A percentile compares a stretch with the other conserved stretches of the same genome.
phyloP scores from a whole-genome alignment of 176 grass and related monocot genomes.

The Oryza meridionalis region DNA sequence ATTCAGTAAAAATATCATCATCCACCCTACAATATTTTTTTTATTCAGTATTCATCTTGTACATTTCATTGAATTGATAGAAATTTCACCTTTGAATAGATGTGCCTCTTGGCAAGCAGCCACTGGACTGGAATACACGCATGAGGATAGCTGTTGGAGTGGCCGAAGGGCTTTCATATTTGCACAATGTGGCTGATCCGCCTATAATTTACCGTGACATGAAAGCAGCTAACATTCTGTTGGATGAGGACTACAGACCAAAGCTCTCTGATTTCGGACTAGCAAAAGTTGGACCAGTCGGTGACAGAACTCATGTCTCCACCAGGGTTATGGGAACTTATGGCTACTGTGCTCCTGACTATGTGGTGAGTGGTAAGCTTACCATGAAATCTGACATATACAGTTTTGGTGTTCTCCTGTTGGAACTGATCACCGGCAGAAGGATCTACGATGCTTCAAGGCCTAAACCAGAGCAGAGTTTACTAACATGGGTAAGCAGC shows the following conservation, averaged over 20 bases:
- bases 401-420: conserved; percentile 85
- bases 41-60: background rate
- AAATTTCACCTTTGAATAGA: conserved; percentile 56
- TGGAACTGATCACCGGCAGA: conserved; percentile 88
- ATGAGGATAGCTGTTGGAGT: conserved; percentile 84
- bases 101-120: conserved; percentile 58
- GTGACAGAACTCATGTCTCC: conserved; percentile 81
- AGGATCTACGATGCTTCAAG: conserved; percentile 76
- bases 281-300: conserved; percentile 85
- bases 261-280: conserved; percentile 98
- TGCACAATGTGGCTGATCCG: conserved; percentile 87
- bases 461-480: conserved; percentile 55
- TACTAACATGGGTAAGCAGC: conserved; percentile 74
- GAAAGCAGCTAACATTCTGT: conserved; percentile 88
- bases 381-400: conserved; percentile 92
- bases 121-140: conserved; percentile 86
- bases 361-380: conserved; percentile 78
- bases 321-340: conserved; percentile 98
- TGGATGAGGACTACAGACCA: conserved; percentile 76
- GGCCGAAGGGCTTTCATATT: conserved; percentile 80
- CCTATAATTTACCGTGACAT: conserved; percentile 94
- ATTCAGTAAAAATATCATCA: background rate
- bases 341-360: conserved; percentile 96
- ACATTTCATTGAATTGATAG: conserved; percentile 19
- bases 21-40: background rate